These are phyloP conservation scores for Dendrobium huoshanense DNA, from an alignment of 106 monocot species.

Conservation along the genomic window DNA sequence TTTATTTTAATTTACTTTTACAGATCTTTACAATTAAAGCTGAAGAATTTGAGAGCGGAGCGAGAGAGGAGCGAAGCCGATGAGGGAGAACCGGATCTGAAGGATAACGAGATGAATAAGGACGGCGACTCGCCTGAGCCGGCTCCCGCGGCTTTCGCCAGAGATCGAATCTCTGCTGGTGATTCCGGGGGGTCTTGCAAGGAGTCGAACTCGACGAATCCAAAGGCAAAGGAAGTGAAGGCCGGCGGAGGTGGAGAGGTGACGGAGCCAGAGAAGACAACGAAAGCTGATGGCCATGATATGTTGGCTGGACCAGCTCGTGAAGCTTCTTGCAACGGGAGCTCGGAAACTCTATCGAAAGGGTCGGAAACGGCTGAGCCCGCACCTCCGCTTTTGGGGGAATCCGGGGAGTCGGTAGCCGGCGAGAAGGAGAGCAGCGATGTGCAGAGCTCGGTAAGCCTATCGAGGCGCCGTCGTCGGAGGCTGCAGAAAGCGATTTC, in stretches of 20 bases:
- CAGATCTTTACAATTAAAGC: slow-evolving; percentile 67
- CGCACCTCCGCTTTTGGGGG: slow-evolving; percentile 1
- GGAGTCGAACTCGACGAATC: slow-evolving; percentile 59
- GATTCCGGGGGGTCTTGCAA: slow-evolving; percentile 45
- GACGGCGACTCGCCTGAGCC: slow-evolving; percentile 19
- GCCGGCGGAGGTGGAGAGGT: slow-evolving; percentile 3
- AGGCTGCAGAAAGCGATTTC: slow-evolving; percentile 6
- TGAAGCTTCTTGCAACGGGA: slow-evolving; percentile 58
- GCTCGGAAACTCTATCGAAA: slow-evolving; percentile 41
- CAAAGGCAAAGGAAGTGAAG: slow-evolving; percentile 13
- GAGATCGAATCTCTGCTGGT: slow-evolving; percentile 17
- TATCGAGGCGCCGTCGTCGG: slow-evolving; percentile 27
- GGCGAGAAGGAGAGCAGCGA: slow-evolving; percentile 55
- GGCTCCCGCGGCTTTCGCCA: neutral
- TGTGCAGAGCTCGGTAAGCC: slow-evolving; percentile 87
- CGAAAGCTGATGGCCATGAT: neutral
- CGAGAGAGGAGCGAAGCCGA: slow-evolving; percentile 25
- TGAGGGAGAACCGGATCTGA: slow-evolving; percentile 16
- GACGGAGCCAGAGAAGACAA: slow-evolving; percentile 9
- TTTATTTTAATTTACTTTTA: slow-evolving; percentile 17
- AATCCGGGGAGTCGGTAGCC: slow-evolving; percentile 62
- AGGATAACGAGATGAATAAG: slow-evolving; percentile 7
- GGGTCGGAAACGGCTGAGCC: slow-evolving; percentile 9
- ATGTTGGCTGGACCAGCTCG: slow-evolving; percentile 5
- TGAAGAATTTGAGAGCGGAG: slow-evolving; percentile 47